These are phyloP conservation scores for Plectosphaerella cucumerina DNA, from an alignment of 2,329 filamentous ascomycete genomes.

Conservation along the genomic window DNA sequence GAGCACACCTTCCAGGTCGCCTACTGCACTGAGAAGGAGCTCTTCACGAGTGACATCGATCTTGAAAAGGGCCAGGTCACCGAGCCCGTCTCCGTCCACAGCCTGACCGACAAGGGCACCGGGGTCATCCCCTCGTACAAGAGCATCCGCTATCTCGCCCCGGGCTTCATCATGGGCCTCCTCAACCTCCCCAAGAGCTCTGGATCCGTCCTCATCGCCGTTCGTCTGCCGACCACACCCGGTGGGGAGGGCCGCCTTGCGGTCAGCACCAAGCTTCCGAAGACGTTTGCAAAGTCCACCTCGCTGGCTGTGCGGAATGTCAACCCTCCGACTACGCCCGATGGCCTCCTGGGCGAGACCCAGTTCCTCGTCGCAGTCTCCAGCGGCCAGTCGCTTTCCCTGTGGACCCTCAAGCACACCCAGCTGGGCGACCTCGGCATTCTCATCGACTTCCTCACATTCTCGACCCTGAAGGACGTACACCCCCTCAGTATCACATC, in stretches of 20 bases:
- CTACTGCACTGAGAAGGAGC: conserved; percentile 73
- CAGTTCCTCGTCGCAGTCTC: conserved; percentile 81
- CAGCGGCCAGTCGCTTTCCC: conserved; percentile 65
- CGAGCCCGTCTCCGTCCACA: conserved; percentile 39
- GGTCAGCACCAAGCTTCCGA: conserved; percentile 55
- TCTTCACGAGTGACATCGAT: conserved; percentile 59
- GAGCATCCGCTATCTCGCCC: conserved; percentile 54
- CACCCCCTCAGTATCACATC: conserved; percentile 57
- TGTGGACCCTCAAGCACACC: conserved; percentile 73
- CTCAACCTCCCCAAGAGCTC: conserved; percentile 56
- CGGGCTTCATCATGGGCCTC: conserved; percentile 53
- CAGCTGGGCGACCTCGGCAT: conserved; percentile 41
- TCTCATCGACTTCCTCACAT: conserved; percentile 46
- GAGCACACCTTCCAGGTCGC: conserved; percentile 65
- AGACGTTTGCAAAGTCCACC: conserved; percentile 67
- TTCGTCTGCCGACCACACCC: conserved; percentile 41
- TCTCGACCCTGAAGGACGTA: conserved; percentile 48
- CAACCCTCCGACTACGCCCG: conserved; percentile 46
- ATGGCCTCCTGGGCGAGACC: conserved; percentile 52
- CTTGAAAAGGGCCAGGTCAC: conserved; percentile 14
- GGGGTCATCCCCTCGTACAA: conserved; percentile 48
- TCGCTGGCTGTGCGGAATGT: conserved; percentile 75
- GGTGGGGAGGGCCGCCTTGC: conserved; percentile 42
- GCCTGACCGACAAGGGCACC: conserved; percentile 43
- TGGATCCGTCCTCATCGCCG: conserved; percentile 53